These are phyloP conservation scores for Helotiales sp. DNA, from an alignment of 2,329 filamentous ascomycete species.

Conservation along the genomic window DNA sequence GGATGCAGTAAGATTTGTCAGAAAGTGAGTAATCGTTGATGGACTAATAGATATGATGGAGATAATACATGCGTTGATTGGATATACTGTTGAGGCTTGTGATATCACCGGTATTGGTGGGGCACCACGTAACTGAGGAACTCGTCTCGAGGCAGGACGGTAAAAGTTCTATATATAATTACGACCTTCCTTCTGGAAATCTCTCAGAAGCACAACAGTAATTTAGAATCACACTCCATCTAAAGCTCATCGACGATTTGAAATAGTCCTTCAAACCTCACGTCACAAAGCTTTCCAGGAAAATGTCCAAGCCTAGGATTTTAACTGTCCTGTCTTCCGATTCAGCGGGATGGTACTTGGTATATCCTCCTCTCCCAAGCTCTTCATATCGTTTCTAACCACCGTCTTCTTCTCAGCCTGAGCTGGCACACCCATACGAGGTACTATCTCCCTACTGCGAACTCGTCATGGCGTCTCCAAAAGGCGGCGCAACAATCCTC, in stretches of 20 bases:
- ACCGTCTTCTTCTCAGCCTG: conserved; percentile 47
- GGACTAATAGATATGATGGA: not conserved
- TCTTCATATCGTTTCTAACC: conserved; percentile 12
- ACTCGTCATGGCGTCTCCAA: conserved; percentile 50
- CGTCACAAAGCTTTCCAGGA: not conserved
- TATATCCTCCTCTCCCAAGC: conserved; percentile 28
- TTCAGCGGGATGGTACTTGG: conserved; percentile 57
- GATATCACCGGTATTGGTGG: too few relatives aligned
- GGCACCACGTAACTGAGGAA: too few relatives aligned
- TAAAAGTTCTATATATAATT: too few relatives aligned
- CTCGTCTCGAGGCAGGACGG: too few relatives aligned
- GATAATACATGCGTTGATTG: too few relatives aligned
- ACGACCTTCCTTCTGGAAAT: too few relatives aligned
- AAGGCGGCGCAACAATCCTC: conserved; percentile 48
- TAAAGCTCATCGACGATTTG: not conserved
- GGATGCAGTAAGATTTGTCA: not conserved
- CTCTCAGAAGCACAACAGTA: too few relatives aligned
- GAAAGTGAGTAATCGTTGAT: not conserved
- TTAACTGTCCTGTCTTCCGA: conserved; percentile 56
- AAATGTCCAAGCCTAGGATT: conserved; percentile 46
- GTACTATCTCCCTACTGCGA: conserved; percentile 47
- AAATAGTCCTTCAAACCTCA: not conserved
- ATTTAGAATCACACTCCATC: not conserved
- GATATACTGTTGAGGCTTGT: too few relatives aligned
- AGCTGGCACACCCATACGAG: conserved; percentile 52